phyloP scores from a whole-genome alignment of 306 rosid species.

The Medicago ruthenica region DNA sequence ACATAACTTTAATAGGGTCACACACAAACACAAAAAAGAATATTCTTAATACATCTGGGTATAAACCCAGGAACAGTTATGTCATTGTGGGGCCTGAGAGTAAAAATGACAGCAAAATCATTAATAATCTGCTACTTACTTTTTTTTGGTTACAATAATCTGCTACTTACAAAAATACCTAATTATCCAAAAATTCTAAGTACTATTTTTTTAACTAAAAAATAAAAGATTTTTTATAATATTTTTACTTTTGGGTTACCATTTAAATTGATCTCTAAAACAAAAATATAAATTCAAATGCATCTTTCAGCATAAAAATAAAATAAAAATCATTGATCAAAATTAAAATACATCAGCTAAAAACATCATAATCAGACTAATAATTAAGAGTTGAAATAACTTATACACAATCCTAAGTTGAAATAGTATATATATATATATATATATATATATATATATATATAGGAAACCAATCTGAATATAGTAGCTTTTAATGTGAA shows the following conservation, averaged over 20 bases:
- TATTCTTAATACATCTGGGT: slow-evolving; percentile 42
- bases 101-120: not conserved
- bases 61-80: slow-evolving; percentile 26
- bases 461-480: not conserved
- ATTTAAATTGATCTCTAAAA: too few species aligned
- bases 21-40: slow-evolving; percentile 23
- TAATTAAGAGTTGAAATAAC: slow-evolving; percentile 3
- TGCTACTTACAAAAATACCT: too few species aligned
- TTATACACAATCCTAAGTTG: not conserved
- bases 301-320: not conserved
- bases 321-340: not conserved
- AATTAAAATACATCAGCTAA: not conserved
- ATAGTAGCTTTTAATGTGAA: slow-evolving; percentile 10
- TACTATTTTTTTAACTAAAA: too few species aligned
- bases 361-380: slow-evolving; percentile 6
- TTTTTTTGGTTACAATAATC: too few species aligned
- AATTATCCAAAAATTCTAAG: too few species aligned
- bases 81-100: slow-evolving; percentile 19
- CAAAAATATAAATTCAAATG: too few species aligned
- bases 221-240: too few species aligned
- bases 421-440: not conserved
- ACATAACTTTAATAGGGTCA: too few species aligned
- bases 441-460: not conserved
- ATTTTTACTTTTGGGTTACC: too few species aligned
- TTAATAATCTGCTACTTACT: too few species aligned